Base-by-base conservation (phyloP, 2,329 filamentous ascomycete genomes). In the Macroventuria anomochaeta region DNA sequence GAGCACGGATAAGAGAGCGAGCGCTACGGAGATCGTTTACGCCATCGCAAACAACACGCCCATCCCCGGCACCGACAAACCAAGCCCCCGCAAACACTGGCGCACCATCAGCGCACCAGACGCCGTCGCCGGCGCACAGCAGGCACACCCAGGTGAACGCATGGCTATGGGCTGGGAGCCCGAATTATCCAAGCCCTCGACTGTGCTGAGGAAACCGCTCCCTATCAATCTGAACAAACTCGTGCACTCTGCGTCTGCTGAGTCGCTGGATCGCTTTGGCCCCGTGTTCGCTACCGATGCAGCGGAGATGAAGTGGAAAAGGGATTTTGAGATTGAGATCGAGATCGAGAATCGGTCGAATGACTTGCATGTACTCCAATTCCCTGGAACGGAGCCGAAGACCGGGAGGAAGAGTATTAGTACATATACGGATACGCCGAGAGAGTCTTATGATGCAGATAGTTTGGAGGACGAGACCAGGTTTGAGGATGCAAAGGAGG, bases 31-130 rank as follows among this genome's bases (percentile, higher is more conserved):
- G 15, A 66, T 67, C n/a, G 62, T 62, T n/a, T 57, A 65, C 47
- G 64, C 67, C 8, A 63, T 67, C 7, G 47, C 62, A 20, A 64
- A 63, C 20, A 63, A 59, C 3, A 63, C 55, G 3, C 46, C 52
- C 1, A 62, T 67, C n/a, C 62, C 63, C 3, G 58, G 61, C 8
- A 60, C 59, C 1, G 17, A 25, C 3, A 32, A 6, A 5, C 12
- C 17, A 2, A 47, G 28, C 7, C 39, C 20, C 2, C 43, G 33
- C 1, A 60, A 46, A 8, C 62, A 65, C 40, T 42, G 47, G n/a
- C 53, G 62, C 2, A 59, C 40, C 10, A 44, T 56, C 15, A 65
- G 62, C 21, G 57, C 58, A 12, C 61, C 62, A 6, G 46, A 59
- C 40, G 33, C 49, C 0, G 33, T 34, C 5, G 12, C 44, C 3